phyloP scores from a whole-genome alignment of 2,329 filamentous ascomycete genomes.

The Sclerotinia glacialis region DNA sequence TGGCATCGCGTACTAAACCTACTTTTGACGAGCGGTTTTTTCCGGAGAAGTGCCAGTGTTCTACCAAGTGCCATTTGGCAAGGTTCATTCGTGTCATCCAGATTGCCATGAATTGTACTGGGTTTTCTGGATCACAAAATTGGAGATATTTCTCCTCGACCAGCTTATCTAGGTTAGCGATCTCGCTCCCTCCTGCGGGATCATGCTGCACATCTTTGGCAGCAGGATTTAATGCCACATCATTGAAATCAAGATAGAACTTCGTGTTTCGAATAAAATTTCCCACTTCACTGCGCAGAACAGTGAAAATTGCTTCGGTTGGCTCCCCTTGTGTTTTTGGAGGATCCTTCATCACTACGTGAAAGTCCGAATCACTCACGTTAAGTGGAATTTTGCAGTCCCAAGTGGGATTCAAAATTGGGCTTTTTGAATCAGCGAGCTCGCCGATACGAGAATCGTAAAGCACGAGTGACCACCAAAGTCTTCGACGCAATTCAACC shows the following conservation, averaged over 20 bases:
- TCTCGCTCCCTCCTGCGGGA: constrained; percentile 23
- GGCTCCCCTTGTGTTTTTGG: constrained; percentile 50
- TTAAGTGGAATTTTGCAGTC: constrained; percentile 59
- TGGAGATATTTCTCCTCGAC: constrained; percentile 45
- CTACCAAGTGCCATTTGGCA: constrained; percentile 36
- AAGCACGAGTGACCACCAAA: constrained; percentile 70
- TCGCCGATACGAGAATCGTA: constrained; percentile 69
- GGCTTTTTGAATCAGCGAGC: constrained; percentile 52
- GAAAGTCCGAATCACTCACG: constrained; percentile 59
- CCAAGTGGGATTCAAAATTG: constrained; percentile 44
- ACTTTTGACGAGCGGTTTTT: constrained; percentile 29
- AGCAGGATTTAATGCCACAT: constrained; percentile 29
- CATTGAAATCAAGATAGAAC: constrained; percentile 33
- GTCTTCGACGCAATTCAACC: constrained; percentile 65
- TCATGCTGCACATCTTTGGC: constrained; percentile 24
- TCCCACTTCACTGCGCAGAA: constrained; percentile 56
- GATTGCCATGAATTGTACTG: constrained; percentile 41
- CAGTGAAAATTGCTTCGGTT: constrained; percentile 59
- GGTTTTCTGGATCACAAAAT: constrained; percentile 44
- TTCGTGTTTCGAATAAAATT: constrained; percentile 40
- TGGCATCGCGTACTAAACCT: constrained; percentile 35
- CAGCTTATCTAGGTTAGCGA: constrained; percentile 40
- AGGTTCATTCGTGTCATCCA: constrained; percentile 33
- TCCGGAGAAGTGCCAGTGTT: constrained; percentile 34
- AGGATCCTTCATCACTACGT: constrained; percentile 54